A percentile compares a stretch with the other conserved stretches of the same genome.
phyloP scores from a whole-genome alignment of 345 rosid genomes.

The Salix arbutifolia region DNA sequence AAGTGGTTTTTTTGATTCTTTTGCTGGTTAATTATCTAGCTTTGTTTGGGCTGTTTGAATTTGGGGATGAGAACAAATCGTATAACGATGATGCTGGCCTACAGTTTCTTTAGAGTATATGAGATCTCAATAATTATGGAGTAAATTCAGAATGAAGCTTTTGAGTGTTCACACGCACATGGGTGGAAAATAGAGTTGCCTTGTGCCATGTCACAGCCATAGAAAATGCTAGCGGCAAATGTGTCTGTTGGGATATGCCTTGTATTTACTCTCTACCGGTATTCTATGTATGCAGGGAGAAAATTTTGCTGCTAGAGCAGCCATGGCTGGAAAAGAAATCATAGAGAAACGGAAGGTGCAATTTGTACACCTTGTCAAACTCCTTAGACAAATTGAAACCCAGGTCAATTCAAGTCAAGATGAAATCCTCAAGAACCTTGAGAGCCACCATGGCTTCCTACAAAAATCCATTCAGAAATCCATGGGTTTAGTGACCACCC shows the following conservation, averaged over 20 bases:
- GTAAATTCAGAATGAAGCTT: too few relatives aligned
- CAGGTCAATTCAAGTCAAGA: slow-evolving; percentile 41
- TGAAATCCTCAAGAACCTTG: slow-evolving; percentile 36
- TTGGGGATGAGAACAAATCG: too few relatives aligned
- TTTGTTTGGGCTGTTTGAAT: too few relatives aligned
- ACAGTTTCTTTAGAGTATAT: too few relatives aligned
- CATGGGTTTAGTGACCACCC: slow-evolving; percentile 17
- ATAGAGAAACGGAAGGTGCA: slow-evolving; percentile 41
- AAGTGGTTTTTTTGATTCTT: too few relatives aligned
- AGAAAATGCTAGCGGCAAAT: not conserved
- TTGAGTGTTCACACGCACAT: too few relatives aligned
- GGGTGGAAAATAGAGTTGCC: too few relatives aligned
- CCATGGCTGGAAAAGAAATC: slow-evolving; percentile 38
- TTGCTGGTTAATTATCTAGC: not conserved
- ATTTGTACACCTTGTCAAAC: slow-evolving; percentile 40
- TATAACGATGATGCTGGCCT: too few relatives aligned
- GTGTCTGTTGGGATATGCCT: not conserved
- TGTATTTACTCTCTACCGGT: not conserved
- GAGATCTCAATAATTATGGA: too few relatives aligned
- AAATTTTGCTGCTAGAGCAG: slow-evolving; percentile 32
- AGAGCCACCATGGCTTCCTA: slow-evolving; percentile 28
- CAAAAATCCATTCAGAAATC: slow-evolving; percentile 41
- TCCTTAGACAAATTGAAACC: slow-evolving; percentile 48
- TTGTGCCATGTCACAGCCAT: not conserved
- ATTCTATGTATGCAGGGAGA: slow-evolving; percentile 30